Evolutionary conservation across 768 basidiomycete genomes (phyloP).

Genomic region (Leccinum longicurvipes): DNA sequence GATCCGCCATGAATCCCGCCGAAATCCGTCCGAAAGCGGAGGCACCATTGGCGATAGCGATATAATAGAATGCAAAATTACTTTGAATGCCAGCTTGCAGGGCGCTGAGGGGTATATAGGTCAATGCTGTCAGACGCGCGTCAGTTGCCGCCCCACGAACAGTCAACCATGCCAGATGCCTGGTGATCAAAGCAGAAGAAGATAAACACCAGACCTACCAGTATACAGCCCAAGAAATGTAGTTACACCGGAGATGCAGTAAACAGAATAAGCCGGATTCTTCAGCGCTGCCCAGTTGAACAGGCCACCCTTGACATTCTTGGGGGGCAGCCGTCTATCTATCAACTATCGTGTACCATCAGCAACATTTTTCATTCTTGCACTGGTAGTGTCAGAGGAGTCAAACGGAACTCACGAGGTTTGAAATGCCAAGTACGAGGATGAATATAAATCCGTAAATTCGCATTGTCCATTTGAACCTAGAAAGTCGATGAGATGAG

Average conservation of each 20-base stretch:
- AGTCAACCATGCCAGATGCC: not conserved
- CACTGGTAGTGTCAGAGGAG: too few species aligned
- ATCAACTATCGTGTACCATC: slow-evolving; percentile 21
- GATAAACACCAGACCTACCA: slow-evolving; percentile 31
- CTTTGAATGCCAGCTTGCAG: slow-evolving; percentile 43
- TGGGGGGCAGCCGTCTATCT: slow-evolving; percentile 52
- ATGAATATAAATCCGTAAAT: slow-evolving; percentile 64
- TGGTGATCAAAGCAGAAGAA: not conserved
- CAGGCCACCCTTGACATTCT: slow-evolving; percentile 54
- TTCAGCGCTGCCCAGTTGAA: slow-evolving; percentile 52
- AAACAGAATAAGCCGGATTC: slow-evolving; percentile 48
- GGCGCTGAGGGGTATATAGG: slow-evolving; percentile 63
- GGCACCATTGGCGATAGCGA: slow-evolving; percentile 65
- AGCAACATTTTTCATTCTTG: not conserved
- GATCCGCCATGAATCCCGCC: slow-evolving; percentile 54
- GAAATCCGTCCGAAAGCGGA: slow-evolving; percentile 60
- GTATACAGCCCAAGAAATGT: slow-evolving; percentile 74
- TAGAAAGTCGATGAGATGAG: slow-evolving; percentile 20
- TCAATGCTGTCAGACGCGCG: slow-evolving; percentile 44
- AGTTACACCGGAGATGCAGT: slow-evolving; percentile 53
- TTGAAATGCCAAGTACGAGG: slow-evolving; percentile 49
- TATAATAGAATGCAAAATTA: slow-evolving; percentile 58
- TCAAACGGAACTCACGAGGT: slow-evolving; percentile 39
- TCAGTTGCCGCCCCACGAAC: slow-evolving; percentile 1
- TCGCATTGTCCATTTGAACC: slow-evolving; percentile 76